phyloP scores from a whole-genome alignment of 495 filamentous ascomycete species.

The Penicillium pulvis region DNA sequence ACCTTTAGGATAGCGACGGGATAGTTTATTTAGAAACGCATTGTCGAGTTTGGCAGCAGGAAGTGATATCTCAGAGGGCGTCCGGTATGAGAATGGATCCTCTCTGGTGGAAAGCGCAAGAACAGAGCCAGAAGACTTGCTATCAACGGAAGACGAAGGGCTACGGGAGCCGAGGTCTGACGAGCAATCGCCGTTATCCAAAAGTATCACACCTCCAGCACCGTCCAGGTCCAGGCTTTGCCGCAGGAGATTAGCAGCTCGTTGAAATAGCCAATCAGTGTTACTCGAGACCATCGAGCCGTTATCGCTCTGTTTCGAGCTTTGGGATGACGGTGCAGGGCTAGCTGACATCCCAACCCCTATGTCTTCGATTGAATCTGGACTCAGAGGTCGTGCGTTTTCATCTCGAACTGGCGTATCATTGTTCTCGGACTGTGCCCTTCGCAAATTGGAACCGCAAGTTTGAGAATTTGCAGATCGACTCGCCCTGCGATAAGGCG shows the following conservation, averaged over 20 bases:
- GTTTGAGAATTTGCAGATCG: conserved; percentile 25
- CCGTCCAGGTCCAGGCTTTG: conserved; percentile 54
- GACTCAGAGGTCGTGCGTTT: neutral
- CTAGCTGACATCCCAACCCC: conserved; percentile 15
- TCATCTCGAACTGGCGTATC: neutral
- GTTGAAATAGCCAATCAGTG: conserved; percentile 43
- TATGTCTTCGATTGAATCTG: conserved; percentile 19
- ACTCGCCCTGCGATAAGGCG: neutral
- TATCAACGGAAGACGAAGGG: conserved; percentile 15
- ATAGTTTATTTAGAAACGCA: conserved; percentile 49
- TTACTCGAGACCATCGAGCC: neutral
- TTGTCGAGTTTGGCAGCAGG: conserved; percentile 35
- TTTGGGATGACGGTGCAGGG: neutral
- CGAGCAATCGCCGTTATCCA: conserved; percentile 34
- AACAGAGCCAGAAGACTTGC: conserved; percentile 27
- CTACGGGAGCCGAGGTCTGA: conserved; percentile 28
- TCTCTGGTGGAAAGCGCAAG: conserved; percentile 34
- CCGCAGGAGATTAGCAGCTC: conserved; percentile 57
- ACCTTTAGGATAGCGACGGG: conserved; percentile 57
- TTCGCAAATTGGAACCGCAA: conserved; percentile 25
- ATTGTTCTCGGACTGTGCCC: conserved; percentile 26
- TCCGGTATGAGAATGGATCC: conserved; percentile 27
- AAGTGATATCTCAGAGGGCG: conserved; percentile 19
- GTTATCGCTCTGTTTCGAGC: neutral
- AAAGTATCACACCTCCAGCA: conserved; percentile 54